Evolutionary conservation across 2,329 filamentous ascomycete species (phyloP).

Genomic region (Fonsecaea pedrosoi): DNA sequence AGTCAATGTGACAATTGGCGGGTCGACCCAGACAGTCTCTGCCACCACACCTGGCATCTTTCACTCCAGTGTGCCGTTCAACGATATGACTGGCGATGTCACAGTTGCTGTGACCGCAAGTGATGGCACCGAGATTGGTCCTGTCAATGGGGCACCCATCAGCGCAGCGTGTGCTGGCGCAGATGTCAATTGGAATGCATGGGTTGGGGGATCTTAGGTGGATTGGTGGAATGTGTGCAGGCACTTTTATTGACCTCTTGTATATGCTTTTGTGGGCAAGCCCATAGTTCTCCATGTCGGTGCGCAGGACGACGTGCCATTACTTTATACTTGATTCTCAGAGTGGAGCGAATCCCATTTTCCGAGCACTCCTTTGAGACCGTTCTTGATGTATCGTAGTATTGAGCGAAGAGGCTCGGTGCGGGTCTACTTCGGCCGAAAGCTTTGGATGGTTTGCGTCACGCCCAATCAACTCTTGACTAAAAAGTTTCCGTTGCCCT

Average conservation of each 20-base stretch:
- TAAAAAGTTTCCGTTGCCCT: background rate
- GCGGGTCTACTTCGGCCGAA: conserved; percentile 5
- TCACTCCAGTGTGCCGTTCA: conserved; percentile 20
- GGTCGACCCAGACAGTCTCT: conserved; percentile 4
- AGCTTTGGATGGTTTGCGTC: conserved; percentile 1
- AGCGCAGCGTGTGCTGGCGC: conserved; percentile 7
- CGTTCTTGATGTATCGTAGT: no score
- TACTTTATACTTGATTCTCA: background rate
- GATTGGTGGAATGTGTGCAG: conserved; percentile 3
- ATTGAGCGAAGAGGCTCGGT: background rate
- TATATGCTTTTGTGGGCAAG: background rate
- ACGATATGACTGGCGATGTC: conserved; percentile 9
- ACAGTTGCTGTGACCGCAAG: conserved; percentile 8
- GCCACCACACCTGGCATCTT: conserved; percentile 12
- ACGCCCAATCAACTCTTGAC: conserved; percentile 2
- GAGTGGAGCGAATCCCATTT: background rate
- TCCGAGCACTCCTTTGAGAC: no score
- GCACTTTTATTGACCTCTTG: background rate
- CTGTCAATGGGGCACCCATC: conserved; percentile 14
- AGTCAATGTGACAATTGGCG: conserved; percentile 20
- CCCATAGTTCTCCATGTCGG: background rate
- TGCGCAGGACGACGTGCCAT: background rate
- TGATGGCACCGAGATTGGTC: conserved; percentile 14
- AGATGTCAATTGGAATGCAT: conserved; percentile 19
- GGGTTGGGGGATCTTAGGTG: conserved; percentile 15